Conservation (phyloP, 768 basidiomycete genomes). For the Boletus rubropictus region DNA sequence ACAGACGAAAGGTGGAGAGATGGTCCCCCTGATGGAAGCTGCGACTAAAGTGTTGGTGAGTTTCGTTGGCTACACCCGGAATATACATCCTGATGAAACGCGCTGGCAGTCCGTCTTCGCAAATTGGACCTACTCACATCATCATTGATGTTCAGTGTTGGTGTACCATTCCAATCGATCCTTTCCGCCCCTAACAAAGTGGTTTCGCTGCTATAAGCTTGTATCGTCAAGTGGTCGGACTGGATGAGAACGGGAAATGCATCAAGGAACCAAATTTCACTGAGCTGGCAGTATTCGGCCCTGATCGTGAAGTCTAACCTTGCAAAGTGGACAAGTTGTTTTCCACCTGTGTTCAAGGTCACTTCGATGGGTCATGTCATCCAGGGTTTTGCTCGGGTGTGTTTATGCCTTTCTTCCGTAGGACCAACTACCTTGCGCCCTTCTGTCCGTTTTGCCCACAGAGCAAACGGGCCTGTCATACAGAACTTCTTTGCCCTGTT, state of each 20-base stretch:
- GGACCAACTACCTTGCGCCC: too few relatives aligned
- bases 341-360: neutral
- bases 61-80: neutral
- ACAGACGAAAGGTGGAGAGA: conserved; percentile 90
- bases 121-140: conserved; percentile 1
- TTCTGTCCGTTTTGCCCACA: too few relatives aligned
- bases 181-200: neutral
- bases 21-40: conserved; percentile 81
- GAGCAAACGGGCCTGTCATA: too few relatives aligned
- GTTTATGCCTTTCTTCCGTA: neutral
- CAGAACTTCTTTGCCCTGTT: neutral
- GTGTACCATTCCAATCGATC: neutral
- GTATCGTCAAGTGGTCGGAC: neutral
- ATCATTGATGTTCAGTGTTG: neutral
- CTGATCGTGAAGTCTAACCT: neutral
- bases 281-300: too few relatives aligned
- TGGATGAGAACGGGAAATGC: neutral
- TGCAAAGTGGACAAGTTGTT: too few relatives aligned
- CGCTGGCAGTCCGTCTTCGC: neutral
- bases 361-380: too few relatives aligned
- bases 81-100: neutral
- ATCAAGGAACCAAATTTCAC: neutral
- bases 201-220: neutral
- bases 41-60: conserved; percentile 51
- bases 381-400: neutral